Evolutionary conservation across 805 yeast genomes (phyloP).

Genomic region (Sungouiella thailandica): DNA sequence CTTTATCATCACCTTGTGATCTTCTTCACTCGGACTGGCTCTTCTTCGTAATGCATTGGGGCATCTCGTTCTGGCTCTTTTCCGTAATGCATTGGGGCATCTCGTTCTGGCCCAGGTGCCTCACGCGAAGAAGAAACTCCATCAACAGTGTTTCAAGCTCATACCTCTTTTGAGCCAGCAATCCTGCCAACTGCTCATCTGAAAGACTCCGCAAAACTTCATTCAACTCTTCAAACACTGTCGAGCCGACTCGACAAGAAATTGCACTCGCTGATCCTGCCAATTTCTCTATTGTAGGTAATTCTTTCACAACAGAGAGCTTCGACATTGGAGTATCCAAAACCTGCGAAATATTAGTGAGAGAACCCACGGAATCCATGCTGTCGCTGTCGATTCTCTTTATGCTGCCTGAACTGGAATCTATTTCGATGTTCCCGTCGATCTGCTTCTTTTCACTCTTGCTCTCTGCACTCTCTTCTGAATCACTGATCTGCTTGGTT

Average conservation of each 20-base stretch:
- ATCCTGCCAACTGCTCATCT: constrained; percentile 12
- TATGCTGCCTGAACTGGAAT: neutral
- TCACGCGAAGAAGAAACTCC: constrained; percentile 30
- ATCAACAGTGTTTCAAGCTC: constrained; percentile 31
- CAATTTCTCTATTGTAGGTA: too few relatives aligned
- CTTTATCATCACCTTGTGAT: too few relatives aligned
- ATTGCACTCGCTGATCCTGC: too few relatives aligned
- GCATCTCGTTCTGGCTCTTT: too few relatives aligned
- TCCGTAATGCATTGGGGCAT: too few relatives aligned
- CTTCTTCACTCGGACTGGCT: too few relatives aligned
- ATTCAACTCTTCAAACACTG: neutral
- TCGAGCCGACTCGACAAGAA: neutral
- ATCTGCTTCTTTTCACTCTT: neutral
- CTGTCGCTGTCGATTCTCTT: neutral
- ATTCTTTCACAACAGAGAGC: constrained; percentile 1
- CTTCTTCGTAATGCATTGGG: too few relatives aligned
- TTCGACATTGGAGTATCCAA: too few relatives aligned
- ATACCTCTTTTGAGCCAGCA: constrained; percentile 16
- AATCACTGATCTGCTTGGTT: constrained; percentile 8
- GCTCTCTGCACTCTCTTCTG: constrained; percentile 5
- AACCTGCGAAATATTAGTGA: neutral
- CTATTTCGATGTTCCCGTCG: constrained; percentile 2
- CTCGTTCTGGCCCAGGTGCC: constrained; percentile 10
- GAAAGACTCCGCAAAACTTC: neutral
- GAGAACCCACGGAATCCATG: neutral